phyloP scores from a whole-genome alignment of 176 grass and related monocot species.

The Oryza brachyantha region DNA sequence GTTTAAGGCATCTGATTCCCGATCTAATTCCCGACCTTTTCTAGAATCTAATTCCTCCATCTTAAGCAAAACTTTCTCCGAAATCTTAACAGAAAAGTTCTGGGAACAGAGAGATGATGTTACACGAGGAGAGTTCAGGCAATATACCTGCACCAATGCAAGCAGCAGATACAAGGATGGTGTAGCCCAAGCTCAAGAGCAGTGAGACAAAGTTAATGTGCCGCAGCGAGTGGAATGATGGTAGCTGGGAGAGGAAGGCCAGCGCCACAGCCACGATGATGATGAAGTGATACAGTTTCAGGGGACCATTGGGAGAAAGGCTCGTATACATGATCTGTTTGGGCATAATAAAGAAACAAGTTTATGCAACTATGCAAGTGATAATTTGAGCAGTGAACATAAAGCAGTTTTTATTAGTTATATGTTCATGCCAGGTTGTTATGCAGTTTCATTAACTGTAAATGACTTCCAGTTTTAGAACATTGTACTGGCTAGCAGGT shows the following conservation, averaged over 20 bases:
- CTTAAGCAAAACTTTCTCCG: neutral
- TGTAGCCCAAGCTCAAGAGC: slow-evolving; percentile 75
- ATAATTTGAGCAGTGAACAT: slow-evolving; percentile 17
- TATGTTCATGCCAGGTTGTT: neutral
- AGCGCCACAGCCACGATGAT: slow-evolving; percentile 76
- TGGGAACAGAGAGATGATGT: neutral
- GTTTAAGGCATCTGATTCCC: slow-evolving; percentile 31
- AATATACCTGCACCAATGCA: slow-evolving; percentile 78
- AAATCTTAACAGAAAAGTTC: neutral
- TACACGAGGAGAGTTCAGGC: slow-evolving; percentile 21
- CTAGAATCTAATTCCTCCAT: slow-evolving; percentile 22
- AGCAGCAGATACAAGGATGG: slow-evolving; percentile 62
- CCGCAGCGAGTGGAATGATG: slow-evolving; percentile 90
- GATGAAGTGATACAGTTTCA: slow-evolving; percentile 92
- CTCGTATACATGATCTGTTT: slow-evolving; percentile 89
- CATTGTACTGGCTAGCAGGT: neutral
- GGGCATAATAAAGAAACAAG: slow-evolving; percentile 16
- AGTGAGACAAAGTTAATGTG: slow-evolving; percentile 91
- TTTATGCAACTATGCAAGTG: neutral
- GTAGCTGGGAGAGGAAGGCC: slow-evolving; percentile 82
- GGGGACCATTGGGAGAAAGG: slow-evolving; percentile 61
- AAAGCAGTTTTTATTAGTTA: slow-evolving; percentile 10
- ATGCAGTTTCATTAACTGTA: neutral
- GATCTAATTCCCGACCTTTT: slow-evolving; percentile 7
- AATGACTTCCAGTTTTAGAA: neutral